phyloP scores from a whole-genome alignment of 768 basidiomycete species.

The Trichaptum fuscoviolaceum region DNA sequence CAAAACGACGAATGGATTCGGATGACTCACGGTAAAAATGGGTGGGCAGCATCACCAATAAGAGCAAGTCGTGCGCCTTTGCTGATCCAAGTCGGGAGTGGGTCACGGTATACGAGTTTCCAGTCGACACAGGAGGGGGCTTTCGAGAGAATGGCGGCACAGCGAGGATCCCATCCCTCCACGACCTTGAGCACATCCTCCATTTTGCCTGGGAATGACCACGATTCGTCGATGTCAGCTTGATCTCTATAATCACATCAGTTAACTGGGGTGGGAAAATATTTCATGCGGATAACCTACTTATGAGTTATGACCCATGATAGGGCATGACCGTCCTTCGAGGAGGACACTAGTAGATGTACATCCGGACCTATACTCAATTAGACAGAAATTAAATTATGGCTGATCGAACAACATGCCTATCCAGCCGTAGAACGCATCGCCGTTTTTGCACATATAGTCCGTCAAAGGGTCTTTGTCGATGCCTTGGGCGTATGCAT shows the following conservation, averaged over 20 bases:
- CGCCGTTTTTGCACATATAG: not conserved
- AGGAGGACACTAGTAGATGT: not conserved
- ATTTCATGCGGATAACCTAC: not conserved
- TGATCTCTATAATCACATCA: not conserved
- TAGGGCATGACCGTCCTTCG: slow-evolving; percentile 1
- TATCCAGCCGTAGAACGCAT: slow-evolving; percentile 18
- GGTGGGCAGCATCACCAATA: slow-evolving; percentile 34
- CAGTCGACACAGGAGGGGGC: slow-evolving; percentile 22
- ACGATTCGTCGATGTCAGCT: slow-evolving; percentile 8
- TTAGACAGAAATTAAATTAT: not conserved
- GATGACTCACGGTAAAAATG: slow-evolving; percentile 21
- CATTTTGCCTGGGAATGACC: slow-evolving; percentile 6
- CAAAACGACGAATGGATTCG: not conserved
- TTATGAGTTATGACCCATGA: slow-evolving; percentile 7
- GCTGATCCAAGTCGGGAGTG: slow-evolving; percentile 31
- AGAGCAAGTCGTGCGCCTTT: slow-evolving; percentile 24
- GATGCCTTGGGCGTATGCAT: not conserved
- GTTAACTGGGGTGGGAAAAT: not conserved
- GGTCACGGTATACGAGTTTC: slow-evolving; percentile 34
- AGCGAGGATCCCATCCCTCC: slow-evolving; percentile 1
- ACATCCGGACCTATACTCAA: not conserved
- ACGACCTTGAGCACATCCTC: slow-evolving; percentile 4
- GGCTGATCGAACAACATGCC: slow-evolving; percentile 9
- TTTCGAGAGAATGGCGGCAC: not conserved
- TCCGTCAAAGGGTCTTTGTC: not conserved